These are phyloP conservation scores for Barnettozyma populi DNA, from an alignment of 805 yeast genomes.

Conservation along the genomic window DNA sequence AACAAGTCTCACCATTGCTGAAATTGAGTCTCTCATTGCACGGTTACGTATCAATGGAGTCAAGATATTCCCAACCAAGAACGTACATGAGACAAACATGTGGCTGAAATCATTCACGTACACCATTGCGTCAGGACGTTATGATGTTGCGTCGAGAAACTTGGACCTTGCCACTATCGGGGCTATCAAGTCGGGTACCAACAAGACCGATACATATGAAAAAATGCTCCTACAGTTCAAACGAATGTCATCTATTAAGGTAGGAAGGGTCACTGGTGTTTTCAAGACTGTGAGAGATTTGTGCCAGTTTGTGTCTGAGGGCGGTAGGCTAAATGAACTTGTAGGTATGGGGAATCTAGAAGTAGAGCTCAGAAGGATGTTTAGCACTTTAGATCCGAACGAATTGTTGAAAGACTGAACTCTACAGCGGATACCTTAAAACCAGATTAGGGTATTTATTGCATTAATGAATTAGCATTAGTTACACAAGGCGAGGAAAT, in stretches of 20 bases:
- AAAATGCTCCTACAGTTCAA: slow-evolving; percentile 53
- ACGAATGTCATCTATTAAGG: slow-evolving; percentile 47
- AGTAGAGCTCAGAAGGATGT: slow-evolving; percentile 39
- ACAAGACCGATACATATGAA: slow-evolving; percentile 39
- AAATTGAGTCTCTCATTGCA: slow-evolving; percentile 37
- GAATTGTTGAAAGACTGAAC: slow-evolving; percentile 25
- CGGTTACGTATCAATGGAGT: slow-evolving; percentile 43
- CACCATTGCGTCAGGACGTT: slow-evolving; percentile 45
- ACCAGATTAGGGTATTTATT: background rate
- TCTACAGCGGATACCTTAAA: too few relatives aligned
- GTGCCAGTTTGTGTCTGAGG: slow-evolving; percentile 29
- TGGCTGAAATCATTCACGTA: slow-evolving; percentile 57
- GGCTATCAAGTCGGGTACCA: slow-evolving; percentile 47
- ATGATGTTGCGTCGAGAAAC: slow-evolving; percentile 53
- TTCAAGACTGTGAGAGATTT: slow-evolving; percentile 35
- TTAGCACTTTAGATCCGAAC: slow-evolving; percentile 46
- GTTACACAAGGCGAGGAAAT: background rate
- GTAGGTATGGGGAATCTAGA: slow-evolving; percentile 46
- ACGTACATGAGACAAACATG: slow-evolving; percentile 38
- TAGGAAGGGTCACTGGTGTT: slow-evolving; percentile 37
- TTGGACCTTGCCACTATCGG: slow-evolving; percentile 52
- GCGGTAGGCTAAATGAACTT: slow-evolving; percentile 32
- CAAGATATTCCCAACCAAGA: slow-evolving; percentile 47
- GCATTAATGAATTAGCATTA: background rate
- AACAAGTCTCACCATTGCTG: slow-evolving; percentile 14